Percentiles rank a stretch among this genome's conserved stretches.
These are phyloP conservation scores for Solanum pennellii DNA, from an alignment of 257 asterid species.

Conservation along the genomic window DNA sequence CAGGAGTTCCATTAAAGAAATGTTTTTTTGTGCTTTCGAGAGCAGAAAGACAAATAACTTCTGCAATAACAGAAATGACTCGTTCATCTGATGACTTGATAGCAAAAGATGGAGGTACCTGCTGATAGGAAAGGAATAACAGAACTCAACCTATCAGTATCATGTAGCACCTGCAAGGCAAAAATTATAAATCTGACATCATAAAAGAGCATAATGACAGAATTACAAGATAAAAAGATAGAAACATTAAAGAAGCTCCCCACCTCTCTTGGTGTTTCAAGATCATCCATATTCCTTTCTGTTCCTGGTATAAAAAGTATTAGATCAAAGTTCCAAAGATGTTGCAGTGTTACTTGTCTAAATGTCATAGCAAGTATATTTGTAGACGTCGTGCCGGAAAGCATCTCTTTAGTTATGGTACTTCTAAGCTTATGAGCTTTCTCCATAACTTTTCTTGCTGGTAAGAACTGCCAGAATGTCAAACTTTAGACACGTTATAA, in stretches of 20 bases:
- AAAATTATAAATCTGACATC: constrained; percentile 40
- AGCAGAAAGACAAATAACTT: constrained; percentile 66
- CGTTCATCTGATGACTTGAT: constrained; percentile 52
- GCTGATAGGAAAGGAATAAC: constrained; percentile 82
- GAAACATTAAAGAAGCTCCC: background rate
- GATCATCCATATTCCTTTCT: constrained; percentile 55
- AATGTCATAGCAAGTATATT: constrained; percentile 85
- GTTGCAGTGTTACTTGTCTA: constrained; percentile 67
- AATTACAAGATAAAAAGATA: background rate
- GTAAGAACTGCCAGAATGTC: constrained; percentile 54
- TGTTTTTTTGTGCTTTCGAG: constrained; percentile 45
- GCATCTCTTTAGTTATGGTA: constrained; percentile 37
- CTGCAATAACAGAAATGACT: constrained; percentile 56
- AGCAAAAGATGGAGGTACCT: constrained; percentile 68
- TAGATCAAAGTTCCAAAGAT: constrained; percentile 73
- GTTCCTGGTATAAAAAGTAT: constrained; percentile 56
- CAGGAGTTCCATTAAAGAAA: constrained; percentile 13
- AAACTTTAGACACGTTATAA: background rate
- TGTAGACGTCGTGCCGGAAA: constrained; percentile 31
- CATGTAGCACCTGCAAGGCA: constrained; percentile 73
- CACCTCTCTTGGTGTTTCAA: constrained; percentile 75
- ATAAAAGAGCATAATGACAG: constrained; percentile 10
- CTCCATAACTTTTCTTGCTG: constrained; percentile 73
- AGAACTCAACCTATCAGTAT: constrained; percentile 59
- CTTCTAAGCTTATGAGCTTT: constrained; percentile 51